phyloP scores from a whole-genome alignment of 306 rosid genomes.

The Cucurbita argyrosperma region DNA sequence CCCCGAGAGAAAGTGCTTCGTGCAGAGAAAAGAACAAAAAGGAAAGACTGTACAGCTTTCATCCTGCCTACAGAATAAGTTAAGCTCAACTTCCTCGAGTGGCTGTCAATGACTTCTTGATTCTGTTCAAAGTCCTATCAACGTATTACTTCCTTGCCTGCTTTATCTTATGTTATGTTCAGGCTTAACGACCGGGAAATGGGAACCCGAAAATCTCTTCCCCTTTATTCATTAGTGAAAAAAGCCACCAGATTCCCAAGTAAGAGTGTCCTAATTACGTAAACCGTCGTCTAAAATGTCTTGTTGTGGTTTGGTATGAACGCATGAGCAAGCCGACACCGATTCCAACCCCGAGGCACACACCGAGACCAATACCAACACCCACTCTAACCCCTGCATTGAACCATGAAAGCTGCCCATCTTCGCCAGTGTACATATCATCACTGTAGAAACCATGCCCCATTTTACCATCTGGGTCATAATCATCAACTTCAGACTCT shows the following conservation, averaged over 20 bases:
- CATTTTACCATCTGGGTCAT: conserved; percentile 41
- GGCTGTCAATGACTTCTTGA: not conserved
- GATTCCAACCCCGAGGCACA: conserved; percentile 77
- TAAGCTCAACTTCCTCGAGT: conserved; percentile 14
- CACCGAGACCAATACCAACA: conserved; percentile 86
- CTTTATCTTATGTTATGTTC: not conserved
- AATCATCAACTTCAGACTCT: conserved; percentile 46
- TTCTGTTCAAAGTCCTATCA: not conserved
- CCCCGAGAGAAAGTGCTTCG: not conserved
- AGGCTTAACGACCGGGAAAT: not conserved
- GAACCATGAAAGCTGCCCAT: conserved; percentile 81
- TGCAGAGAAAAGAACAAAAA: conserved; percentile 16
- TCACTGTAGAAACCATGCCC: conserved; percentile 42
- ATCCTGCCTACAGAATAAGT: conserved; percentile 31
- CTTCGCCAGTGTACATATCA: conserved; percentile 66
- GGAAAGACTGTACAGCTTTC: conserved; percentile 24
- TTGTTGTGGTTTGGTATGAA: conserved; percentile 87
- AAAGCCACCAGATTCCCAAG: conserved; percentile 4
- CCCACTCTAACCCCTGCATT: conserved; percentile 95
- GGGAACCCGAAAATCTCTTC: not conserved
- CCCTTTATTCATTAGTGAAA: conserved; percentile 9
- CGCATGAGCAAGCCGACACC: conserved; percentile 89
- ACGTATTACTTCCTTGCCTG: not conserved
- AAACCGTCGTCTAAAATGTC: conserved; percentile 58
- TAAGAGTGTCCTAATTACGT: conserved; percentile 15